phyloP scores from a whole-genome alignment of 179 eudicot genomes.

The Monotropa hypopitys region DNA sequence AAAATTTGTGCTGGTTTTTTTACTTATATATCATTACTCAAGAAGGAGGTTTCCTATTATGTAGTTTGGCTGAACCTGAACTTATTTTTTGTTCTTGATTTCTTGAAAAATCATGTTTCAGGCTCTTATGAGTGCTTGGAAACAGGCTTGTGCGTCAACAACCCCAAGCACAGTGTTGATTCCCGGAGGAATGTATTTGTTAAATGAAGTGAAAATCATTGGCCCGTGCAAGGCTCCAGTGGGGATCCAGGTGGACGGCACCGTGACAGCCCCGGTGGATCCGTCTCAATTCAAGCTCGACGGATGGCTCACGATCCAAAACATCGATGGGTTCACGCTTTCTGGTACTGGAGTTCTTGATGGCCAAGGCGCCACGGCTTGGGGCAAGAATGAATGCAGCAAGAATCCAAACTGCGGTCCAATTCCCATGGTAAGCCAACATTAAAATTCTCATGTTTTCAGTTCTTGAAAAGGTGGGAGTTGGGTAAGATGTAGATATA shows the following conservation, averaged over 20 bases:
- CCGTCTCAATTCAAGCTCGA: background rate
- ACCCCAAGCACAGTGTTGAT: conserved; percentile 13
- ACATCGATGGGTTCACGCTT: conserved; percentile 12
- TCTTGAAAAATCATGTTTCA: background rate
- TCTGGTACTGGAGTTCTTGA: conserved; percentile 28
- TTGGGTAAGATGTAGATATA: background rate
- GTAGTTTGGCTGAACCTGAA: background rate
- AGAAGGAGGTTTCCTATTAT: background rate
- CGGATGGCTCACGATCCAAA: conserved; percentile 17
- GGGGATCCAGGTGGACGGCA: conserved; percentile 15
- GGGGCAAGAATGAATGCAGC: conserved; percentile 20
- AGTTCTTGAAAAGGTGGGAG: background rate
- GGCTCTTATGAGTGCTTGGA: conserved; percentile 26
- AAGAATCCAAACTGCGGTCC: conserved; percentile 16
- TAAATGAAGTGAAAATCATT: conserved; percentile 3
- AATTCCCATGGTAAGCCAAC: conserved; percentile 21
- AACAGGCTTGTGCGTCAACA: conserved; percentile 16
- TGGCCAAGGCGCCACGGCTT: conserved; percentile 31
- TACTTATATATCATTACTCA: background rate
- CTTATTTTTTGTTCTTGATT: background rate
- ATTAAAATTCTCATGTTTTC: background rate
- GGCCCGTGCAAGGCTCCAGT: conserved; percentile 28
- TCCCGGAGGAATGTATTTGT: conserved; percentile 16
- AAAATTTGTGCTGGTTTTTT: no score
- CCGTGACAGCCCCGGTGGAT: conserved; percentile 17